A percentile compares a stretch with the other conserved stretches of the same genome.
phyloP scores from a whole-genome alignment of 257 asterid genomes.

The Fraxinus excelsior region DNA sequence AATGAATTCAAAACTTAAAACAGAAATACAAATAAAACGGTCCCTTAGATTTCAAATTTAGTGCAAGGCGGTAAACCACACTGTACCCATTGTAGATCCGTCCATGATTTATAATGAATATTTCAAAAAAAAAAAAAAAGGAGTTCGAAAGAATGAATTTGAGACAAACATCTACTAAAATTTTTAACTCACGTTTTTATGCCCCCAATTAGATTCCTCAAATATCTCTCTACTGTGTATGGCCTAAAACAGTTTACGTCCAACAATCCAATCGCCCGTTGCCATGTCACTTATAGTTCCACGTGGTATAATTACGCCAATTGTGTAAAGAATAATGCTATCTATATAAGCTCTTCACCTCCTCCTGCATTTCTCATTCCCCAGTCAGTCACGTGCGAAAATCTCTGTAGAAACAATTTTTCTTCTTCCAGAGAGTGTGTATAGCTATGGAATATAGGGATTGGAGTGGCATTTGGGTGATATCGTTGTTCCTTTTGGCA shows the following conservation, averaged over 20 bases:
- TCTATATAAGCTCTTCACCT: conserved; percentile 25
- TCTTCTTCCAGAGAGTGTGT: background rate
- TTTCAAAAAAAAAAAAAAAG: no score
- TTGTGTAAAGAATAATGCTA: background rate
- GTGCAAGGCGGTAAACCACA: no score
- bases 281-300: conserved; percentile 33
- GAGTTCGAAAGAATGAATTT: no score
- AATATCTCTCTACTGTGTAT: no score
- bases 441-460: conserved; percentile 42
- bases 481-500: conserved; percentile 25
- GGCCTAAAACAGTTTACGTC: background rate
- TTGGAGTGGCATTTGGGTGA: conserved; percentile 35
- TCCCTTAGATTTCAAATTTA: no score
- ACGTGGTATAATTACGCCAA: conserved; percentile 37
- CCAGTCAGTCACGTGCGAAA: conserved; percentile 8
- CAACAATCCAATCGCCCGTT: conserved; percentile 25
- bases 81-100: no score
- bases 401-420: conserved; percentile 28
- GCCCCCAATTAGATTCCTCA: no score
- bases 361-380: background rate
- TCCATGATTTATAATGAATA: no score
- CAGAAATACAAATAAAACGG: no score
- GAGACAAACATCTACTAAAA: no score
- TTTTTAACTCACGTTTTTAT: no score
- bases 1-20: no score